Evolutionary conservation across 2,329 filamentous ascomycete genomes (phyloP), one percentile per base, ranked within the genome.

Genomic region (Dichotomopilus funicola): DNA sequence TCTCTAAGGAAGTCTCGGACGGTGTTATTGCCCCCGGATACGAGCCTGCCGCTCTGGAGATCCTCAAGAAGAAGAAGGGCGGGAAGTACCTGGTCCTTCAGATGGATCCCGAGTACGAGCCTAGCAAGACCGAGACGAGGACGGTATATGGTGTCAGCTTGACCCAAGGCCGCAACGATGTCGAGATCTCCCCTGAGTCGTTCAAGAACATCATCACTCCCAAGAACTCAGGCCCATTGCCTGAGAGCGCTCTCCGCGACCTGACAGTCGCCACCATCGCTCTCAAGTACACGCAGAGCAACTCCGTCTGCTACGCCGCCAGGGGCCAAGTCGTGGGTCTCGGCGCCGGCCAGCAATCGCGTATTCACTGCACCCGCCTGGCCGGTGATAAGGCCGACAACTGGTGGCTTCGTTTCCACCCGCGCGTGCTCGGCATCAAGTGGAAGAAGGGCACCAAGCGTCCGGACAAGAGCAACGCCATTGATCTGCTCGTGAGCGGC

Each of bases 341-440:
- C 54, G 94, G 94, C 62, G 94, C 94, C 54, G 94, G 94, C 58
- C 94, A 99, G 74, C 94, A 99, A 76, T 95, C 89, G 59, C 88
- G 94, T 64, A 99, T 99, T 65, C 94, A 99, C 81, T 99, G 94
- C 83, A 99, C 94, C 43, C 87, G 94, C 63, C 83, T 99, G 51
- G 94, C 94, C 9, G 94, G 94, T 58, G 92, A 97, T 78, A 99
- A 99, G 80, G 90, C 91, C 49, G 94, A 99, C 74, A 96, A 95
- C 80, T 97, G 92, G 92, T 99, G 92, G 94, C 88, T 99, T 80
- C 88, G 94, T 67, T 97, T 97, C 84, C 89, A 96, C 78, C 86
- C 89, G 64, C 87, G 89, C 52, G 89, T 94, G 10, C 80, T 97
- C 49, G 80, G 78, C 68, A 87, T 99, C 71, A 89, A 92, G 78